Evolutionary conservation across 192 early-diverging fungal genomes (phyloP).

Genomic region (Coemansia sp.): DNA sequence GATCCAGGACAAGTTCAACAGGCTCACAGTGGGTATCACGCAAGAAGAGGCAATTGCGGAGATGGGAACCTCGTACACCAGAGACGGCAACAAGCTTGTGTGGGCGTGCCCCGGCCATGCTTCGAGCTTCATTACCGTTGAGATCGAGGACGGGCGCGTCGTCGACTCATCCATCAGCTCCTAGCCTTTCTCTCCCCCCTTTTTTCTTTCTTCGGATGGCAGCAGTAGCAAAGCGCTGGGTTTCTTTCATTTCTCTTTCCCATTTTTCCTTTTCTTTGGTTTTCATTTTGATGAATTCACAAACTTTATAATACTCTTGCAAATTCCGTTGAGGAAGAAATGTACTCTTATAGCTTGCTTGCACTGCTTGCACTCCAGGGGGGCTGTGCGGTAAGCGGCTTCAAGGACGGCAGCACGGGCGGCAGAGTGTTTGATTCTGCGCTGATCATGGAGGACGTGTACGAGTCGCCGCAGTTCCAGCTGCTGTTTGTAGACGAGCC

Average conservation of each 20-base stretch:
- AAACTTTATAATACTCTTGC: no score
- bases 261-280: not conserved
- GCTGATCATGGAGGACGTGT: constrained; percentile 39
- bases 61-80: constrained; percentile 7
- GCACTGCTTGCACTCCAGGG: not conserved
- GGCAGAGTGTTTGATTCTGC: constrained; percentile 16
- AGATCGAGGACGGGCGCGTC: constrained; percentile 1
- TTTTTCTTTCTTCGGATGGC: not conserved
- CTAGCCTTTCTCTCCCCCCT: not conserved
- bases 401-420: not conserved
- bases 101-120: constrained; percentile 18
- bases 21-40: constrained; percentile 10
- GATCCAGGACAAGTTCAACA: constrained; percentile 9
- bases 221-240: no score
- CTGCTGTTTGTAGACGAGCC: constrained; percentile 24
- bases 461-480: constrained; percentile 35
- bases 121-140: constrained; percentile 11
- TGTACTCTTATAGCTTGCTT: not conserved
- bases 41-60: constrained; percentile 8
- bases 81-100: constrained; percentile 9
- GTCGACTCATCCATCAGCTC: not conserved
- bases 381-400: not conserved
- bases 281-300: no score
- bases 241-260: no score
- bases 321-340: not conserved